Evolutionary conservation across 2,329 filamentous ascomycete genomes (phyloP).

Genomic region (Tolypocladium paradoxum): DNA sequence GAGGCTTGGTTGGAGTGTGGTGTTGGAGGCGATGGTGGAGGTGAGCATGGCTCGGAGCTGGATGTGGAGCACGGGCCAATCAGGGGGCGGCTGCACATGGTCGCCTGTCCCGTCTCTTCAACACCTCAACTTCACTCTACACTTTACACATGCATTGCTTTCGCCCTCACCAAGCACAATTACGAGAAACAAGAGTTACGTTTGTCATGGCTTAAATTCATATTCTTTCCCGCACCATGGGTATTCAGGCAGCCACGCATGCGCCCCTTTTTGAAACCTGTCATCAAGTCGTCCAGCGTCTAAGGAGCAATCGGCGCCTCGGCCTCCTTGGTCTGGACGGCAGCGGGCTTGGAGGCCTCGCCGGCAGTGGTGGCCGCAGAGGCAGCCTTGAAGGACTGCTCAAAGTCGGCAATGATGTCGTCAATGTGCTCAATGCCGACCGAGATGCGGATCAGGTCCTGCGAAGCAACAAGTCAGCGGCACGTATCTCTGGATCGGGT

Average conservation of each 20-base stretch:
- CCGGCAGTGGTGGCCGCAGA: conserved; percentile 30
- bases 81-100: neutral
- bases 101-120: neutral
- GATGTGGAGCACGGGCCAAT: neutral
- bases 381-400: conserved; percentile 69
- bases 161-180: neutral
- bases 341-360: conserved; percentile 12
- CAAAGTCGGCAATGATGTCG: conserved; percentile 92
- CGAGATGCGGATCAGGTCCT: conserved; percentile 89
- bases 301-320: conserved; percentile 24
- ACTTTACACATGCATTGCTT: neutral
- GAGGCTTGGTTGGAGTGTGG: neutral
- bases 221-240: neutral
- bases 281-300: neutral
- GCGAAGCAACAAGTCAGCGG: neutral
- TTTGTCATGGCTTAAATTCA: neutral
- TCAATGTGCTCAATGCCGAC: conserved; percentile 95
- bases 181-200: neutral
- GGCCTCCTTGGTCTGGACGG: conserved; percentile 20
- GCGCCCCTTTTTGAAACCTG: neutral
- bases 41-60: neutral
- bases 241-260: neutral
- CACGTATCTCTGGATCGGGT: neutral
- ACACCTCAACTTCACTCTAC: neutral
- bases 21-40: neutral